Evolutionary conservation across 202 grass and related monocot genomes (phyloP), one percentile per base, ranked within the genome.

Genomic region (Schoenoplectus tabernaemontani): DNA sequence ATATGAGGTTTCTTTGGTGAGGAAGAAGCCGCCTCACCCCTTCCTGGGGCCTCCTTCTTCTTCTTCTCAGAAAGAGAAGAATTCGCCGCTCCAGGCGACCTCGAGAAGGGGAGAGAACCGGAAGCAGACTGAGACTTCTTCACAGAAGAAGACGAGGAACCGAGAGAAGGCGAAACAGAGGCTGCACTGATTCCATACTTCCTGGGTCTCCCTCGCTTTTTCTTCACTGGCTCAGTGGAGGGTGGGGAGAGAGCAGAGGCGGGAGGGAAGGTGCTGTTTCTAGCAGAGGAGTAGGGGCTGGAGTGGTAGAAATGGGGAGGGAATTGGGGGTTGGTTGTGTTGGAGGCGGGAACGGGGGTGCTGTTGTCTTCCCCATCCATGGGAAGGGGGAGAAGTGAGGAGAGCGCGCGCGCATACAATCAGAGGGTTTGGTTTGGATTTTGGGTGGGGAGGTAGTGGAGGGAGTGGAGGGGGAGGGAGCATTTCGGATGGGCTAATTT

Each of bases 381-480:
- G 39, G 81, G 42, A 34, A 13, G 37, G 44, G 46, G 20, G 42
- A 46, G 62, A 57, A 23, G n/a, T 12, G 43, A 69, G 61, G 13
- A 23, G 58, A 57, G 80, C 10, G 63, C 47, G 57, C 53, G 68
- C 64, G 17, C 59, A 80, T 41, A 80, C 43, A 80, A n/a, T 65
- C 23, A 51, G 24, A 32, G 50, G 62, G 16, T 62, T 61, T 23
- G 33, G 76, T 61, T 78, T 78, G 54, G 76, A 59, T 62, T 69
- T 78, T 78, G 81, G 81, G 58, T 51, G 81, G 57, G 53, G 51
- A 83, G 54, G 53, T 67, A 74, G 70, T 76, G 68, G 81, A 83
- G 53, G 51, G 81, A 73, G 57, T 47, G 67, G 81, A 83, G 81
- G 81, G 81, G 76, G 66, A 37, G 30, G 39, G 30, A 36, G 68